Evolutionary conservation across 1,284 basidiomycete species (phyloP).

Genomic region (Papiliotrema nemorosa): DNA sequence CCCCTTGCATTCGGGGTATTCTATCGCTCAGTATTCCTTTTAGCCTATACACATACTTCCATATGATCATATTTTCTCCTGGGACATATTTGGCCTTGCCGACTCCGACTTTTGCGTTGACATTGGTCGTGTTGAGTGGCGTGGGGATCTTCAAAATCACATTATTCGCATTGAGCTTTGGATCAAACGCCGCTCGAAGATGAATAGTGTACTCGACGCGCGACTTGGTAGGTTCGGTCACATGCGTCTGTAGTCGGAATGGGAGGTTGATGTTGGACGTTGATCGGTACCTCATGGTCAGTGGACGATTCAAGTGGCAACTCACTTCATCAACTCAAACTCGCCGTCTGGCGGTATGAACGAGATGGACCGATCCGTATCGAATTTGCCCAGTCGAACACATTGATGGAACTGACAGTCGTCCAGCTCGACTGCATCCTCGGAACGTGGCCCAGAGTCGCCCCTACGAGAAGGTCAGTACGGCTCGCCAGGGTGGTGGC

Average conservation of each 20-base stretch:
- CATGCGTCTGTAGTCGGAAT: conserved; percentile 81
- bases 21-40: conserved; percentile 56
- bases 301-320: conserved; percentile 11
- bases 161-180: conserved; percentile 89
- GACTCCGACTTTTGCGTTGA: conserved; percentile 81
- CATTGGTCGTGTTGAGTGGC: conserved; percentile 86
- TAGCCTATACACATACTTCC: conserved; percentile 97
- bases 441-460: conserved; percentile 57
- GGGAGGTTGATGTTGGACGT: conserved; percentile 95
- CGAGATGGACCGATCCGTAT: conserved; percentile 85
- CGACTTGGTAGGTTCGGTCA: conserved; percentile 86
- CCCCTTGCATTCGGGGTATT: conserved; percentile 87
- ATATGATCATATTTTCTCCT: conserved; percentile 89
- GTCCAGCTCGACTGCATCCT: conserved; percentile 88
- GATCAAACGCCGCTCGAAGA: conserved; percentile 82
- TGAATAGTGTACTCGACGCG: conserved; percentile 89
- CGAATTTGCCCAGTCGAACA: conserved; percentile 90
- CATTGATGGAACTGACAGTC: conserved; percentile 99
- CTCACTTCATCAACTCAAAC: conserved; percentile 93
- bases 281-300: conserved; percentile 72
- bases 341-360: conserved; percentile 99
- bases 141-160: conserved; percentile 92
- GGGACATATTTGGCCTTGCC: conserved; percentile 98
- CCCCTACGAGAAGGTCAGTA: no score
- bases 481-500: no score